Evolutionary conservation across 352 stramenopile genomes (phyloP).

Genomic region (Phytophthora megakarya): DNA sequence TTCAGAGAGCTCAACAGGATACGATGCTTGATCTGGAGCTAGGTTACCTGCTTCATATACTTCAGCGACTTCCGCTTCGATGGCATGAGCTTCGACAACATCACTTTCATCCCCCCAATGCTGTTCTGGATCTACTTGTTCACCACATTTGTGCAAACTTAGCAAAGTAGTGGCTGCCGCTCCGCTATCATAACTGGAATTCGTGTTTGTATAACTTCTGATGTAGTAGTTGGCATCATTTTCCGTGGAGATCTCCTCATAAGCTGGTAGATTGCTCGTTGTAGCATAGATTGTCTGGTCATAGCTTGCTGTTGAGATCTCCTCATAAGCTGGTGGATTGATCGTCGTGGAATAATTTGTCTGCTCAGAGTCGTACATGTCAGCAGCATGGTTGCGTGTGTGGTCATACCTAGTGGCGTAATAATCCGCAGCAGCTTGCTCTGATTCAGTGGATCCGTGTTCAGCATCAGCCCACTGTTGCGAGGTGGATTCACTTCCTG

Average conservation of each 20-base stretch:
- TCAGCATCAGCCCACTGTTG: conserved; percentile 14
- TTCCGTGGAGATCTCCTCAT: conserved; percentile 6
- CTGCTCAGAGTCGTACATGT: conserved; percentile 9
- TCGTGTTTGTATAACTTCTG: background rate
- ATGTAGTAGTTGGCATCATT: conserved; percentile 12
- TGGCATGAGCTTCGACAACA: conserved; percentile 48
- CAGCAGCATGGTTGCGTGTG: background rate
- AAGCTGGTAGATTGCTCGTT: conserved; percentile 7
- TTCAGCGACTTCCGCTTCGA: conserved; percentile 42
- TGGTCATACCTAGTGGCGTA: conserved; percentile 11
- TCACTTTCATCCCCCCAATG: background rate
- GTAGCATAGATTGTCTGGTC: no score
- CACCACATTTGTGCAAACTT: conserved; percentile 18
- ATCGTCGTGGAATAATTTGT: background rate
- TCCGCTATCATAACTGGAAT: conserved; percentile 12
- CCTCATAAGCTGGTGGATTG: conserved; percentile 16
- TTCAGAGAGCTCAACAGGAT: conserved; percentile 9
- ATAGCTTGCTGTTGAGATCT: conserved; percentile 5
- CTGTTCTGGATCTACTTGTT: background rate
- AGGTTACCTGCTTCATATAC: conserved; percentile 16
- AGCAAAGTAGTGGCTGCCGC: conserved; percentile 20
- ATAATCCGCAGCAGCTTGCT: conserved; percentile 13
- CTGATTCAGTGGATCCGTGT: conserved; percentile 17
- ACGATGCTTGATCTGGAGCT: background rate
- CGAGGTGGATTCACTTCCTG: conserved; percentile 9